phyloP scores from a whole-genome alignment of 257 asterid species.

The Penstemon newberryi region DNA sequence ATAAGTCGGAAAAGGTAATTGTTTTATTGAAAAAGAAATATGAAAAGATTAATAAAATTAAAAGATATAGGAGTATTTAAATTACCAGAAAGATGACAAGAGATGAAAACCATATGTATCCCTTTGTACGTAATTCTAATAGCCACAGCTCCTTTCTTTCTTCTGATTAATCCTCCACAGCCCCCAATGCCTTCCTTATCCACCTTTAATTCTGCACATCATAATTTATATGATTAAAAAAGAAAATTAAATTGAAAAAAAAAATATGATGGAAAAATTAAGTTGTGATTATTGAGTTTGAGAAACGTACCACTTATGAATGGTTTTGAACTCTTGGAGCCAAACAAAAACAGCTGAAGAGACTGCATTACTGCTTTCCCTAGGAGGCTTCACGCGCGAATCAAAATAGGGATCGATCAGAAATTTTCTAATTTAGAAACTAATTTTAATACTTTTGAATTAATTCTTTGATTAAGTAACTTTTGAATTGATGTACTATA shows the following conservation, averaged over 20 bases:
- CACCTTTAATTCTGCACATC: conserved; percentile 45
- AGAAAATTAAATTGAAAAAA: not conserved
- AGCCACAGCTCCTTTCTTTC: conserved; percentile 75
- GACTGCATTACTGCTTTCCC: conserved; percentile 71
- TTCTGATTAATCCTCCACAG: conserved; percentile 61
- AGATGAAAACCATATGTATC: conserved; percentile 51
- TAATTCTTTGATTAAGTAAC: too few relatives aligned
- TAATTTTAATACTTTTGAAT: too few relatives aligned
- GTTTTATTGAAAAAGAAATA: not conserved
- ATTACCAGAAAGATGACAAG: conserved; percentile 76
- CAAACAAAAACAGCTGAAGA: conserved; percentile 55
- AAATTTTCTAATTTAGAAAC: too few relatives aligned
- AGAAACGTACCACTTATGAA: conserved; percentile 38
- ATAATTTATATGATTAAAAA: not conserved
- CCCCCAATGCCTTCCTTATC: conserved; percentile 64
- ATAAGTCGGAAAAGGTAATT: too few relatives aligned
- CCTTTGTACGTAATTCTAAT: conserved; percentile 51
- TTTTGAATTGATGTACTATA: too few relatives aligned
- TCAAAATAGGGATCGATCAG: not conserved
- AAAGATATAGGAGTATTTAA: not conserved
- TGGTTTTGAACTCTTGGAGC: conserved; percentile 38
- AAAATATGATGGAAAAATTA: too few relatives aligned
- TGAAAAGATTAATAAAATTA: not conserved
- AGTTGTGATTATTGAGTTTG: not conserved
- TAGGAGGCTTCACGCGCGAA: conserved; percentile 33